Percentiles rank a stretch among this genome's conserved stretches.
These are phyloP conservation scores for Scheffersomyces parashehatae DNA, from an alignment of 1,139 yeast species.

Conservation along the genomic window DNA sequence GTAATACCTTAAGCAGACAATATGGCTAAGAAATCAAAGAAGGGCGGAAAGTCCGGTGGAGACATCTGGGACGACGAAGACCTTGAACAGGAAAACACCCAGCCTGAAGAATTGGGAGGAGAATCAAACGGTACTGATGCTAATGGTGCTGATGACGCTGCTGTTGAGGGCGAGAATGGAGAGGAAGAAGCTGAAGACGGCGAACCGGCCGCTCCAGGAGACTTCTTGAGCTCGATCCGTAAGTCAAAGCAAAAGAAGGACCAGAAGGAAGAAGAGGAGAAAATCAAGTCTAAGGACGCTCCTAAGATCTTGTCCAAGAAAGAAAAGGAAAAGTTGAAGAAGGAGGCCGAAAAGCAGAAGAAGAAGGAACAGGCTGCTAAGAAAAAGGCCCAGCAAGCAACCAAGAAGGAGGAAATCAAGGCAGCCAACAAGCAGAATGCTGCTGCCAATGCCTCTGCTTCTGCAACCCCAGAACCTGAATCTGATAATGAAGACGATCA, in stretches of 20 bases:
- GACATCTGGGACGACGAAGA: conserved; percentile 89
- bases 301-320: conserved; percentile 87
- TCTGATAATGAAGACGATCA: conserved; percentile 30
- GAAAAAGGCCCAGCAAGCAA: conserved; percentile 69
- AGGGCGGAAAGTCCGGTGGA: conserved; percentile 52
- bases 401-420: conserved; percentile 64
- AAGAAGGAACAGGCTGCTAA: conserved; percentile 90
- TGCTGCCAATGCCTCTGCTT: conserved; percentile 38
- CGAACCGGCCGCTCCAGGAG: conserved; percentile 47
- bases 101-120: conserved; percentile 55
- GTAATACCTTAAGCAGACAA: conserved; percentile 2
- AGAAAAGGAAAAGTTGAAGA: conserved; percentile 96
- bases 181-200: conserved; percentile 30
- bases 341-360: conserved; percentile 91
- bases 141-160: conserved; percentile 1
- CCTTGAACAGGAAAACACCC: conserved; percentile 54
- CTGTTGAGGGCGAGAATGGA: conserved; percentile 14
- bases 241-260: conserved; percentile 77
- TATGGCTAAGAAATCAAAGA: conserved; percentile 57
- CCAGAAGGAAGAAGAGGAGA: conserved; percentile 53
- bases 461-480: conserved; percentile 30
- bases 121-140: conserved; percentile 19
- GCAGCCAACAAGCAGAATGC: conserved; percentile 60
- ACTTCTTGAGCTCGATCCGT: conserved; percentile 81
- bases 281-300: conserved; percentile 50